These are phyloP conservation scores for Phalaenopsis aphrodite DNA, from an alignment of 106 monocot genomes.

Conservation along the genomic window DNA sequence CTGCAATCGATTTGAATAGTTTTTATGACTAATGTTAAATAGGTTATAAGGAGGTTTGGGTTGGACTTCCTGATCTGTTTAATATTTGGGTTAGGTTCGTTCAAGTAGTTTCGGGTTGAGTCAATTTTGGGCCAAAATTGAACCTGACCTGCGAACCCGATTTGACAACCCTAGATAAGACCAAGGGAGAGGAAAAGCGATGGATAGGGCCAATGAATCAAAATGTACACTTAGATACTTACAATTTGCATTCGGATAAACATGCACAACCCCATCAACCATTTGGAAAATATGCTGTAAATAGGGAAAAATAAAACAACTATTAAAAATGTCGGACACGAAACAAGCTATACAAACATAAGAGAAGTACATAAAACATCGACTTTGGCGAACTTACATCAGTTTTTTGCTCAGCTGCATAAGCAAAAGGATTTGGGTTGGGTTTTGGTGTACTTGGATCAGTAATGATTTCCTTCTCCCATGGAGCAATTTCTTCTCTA, in stretches of 20 bases:
- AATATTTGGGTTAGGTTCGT: too few relatives aligned
- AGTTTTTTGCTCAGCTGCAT: conserved; percentile 62
- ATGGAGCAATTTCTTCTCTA: conserved; percentile 71
- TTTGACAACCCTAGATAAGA: too few relatives aligned
- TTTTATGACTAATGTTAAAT: too few relatives aligned
- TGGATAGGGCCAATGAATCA: not conserved
- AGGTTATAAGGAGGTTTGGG: too few relatives aligned
- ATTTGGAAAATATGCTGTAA: conserved; percentile 79
- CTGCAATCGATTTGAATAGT: too few relatives aligned
- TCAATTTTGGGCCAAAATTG: too few relatives aligned
- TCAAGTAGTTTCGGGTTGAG: too few relatives aligned
- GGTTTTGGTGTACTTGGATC: conserved; percentile 96
- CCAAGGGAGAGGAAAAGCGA: not conserved
- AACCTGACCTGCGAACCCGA: too few relatives aligned
- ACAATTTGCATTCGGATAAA: conserved; percentile 68
- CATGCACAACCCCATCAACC: conserved; percentile 93
- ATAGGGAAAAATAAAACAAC: conserved; percentile 1
- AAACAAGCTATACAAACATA: not conserved
- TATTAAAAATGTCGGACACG: not conserved
- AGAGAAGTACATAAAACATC: not conserved
- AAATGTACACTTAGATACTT: conserved; percentile 11
- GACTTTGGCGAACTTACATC: conserved; percentile 39
- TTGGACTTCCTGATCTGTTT: too few relatives aligned
- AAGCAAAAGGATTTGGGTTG: conserved; percentile 77
- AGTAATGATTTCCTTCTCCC: conserved; percentile 96